Percentiles rank a stretch among this genome's conserved stretches.
These are phyloP conservation scores for Apiospora marii DNA, from an alignment of 2,329 filamentous ascomycete genomes.

Conservation along the genomic window DNA sequence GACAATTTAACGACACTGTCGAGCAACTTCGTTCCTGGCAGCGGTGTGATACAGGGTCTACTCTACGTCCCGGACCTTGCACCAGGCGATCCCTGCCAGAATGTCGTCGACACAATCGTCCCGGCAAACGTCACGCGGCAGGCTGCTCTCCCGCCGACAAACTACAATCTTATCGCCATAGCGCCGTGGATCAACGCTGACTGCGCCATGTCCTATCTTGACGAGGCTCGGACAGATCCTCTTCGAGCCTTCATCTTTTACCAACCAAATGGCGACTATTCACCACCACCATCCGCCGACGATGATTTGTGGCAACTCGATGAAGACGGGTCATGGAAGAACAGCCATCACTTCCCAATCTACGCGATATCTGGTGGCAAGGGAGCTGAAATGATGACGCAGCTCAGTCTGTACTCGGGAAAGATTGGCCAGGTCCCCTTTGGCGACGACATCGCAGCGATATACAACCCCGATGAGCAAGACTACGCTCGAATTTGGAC, in stretches of 20 bases:
- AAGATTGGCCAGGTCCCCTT: constrained; percentile 70
- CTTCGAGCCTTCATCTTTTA: constrained; percentile 72
- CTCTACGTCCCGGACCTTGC: constrained; percentile 83
- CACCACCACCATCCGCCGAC: constrained; percentile 70
- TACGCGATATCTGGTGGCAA: constrained; percentile 78
- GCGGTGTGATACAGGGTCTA: constrained; percentile 75
- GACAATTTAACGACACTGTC: constrained; percentile 79
- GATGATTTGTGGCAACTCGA: constrained; percentile 75
- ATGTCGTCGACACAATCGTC: constrained; percentile 69
- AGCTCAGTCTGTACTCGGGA: constrained; percentile 80
- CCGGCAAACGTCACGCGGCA: constrained; percentile 78
- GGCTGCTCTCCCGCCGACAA: constrained; percentile 70
- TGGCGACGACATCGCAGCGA: constrained; percentile 61
- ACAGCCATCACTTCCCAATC: constrained; percentile 76
- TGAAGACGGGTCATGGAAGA: constrained; percentile 76
- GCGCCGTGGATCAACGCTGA: constrained; percentile 83
- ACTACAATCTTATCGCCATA: constrained; percentile 80
- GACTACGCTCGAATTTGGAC: constrained; percentile 70
- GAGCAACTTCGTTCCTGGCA: constrained; percentile 65
- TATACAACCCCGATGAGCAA: constrained; percentile 62
- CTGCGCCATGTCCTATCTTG: constrained; percentile 79
- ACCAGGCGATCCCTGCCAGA: constrained; percentile 65
- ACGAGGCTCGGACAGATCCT: constrained; percentile 63
- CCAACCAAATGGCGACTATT: constrained; percentile 61
- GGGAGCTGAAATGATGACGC: constrained; percentile 73